These are phyloP conservation scores for Ustilago bromivora DNA, from an alignment of 1,284 basidiomycete genomes.

Conservation along the genomic window DNA sequence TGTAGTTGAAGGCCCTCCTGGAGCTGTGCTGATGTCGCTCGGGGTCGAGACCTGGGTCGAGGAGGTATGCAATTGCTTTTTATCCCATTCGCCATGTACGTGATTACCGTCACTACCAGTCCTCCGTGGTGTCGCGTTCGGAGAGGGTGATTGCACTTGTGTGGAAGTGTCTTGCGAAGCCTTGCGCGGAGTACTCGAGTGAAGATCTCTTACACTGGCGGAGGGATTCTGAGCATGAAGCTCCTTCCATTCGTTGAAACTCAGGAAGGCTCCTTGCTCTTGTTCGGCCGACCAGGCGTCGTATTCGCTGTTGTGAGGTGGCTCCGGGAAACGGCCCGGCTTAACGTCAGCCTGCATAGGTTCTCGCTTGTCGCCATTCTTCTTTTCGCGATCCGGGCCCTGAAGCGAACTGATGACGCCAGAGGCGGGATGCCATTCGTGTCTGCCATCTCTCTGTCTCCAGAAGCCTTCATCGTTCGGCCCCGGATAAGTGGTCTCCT, in stretches of 20 bases:
- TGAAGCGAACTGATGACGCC: not conserved
- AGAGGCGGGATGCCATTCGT: constrained; percentile 44
- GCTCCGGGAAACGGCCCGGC: not conserved
- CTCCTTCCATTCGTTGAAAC: constrained; percentile 53
- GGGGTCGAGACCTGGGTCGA: not conserved
- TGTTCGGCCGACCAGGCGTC: constrained; percentile 53
- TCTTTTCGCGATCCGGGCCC: not conserved
- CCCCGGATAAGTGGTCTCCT: constrained; percentile 27
- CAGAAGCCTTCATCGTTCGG: constrained; percentile 47
- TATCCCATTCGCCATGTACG: not conserved
- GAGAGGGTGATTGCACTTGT: constrained; percentile 3
- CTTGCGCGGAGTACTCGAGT: not conserved
- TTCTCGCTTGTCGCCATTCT: not conserved
- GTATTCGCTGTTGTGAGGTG: constrained; percentile 26
- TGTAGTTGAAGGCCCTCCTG: not conserved
- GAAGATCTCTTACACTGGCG: not conserved
- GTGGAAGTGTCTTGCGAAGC: not conserved
- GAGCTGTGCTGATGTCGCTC: not conserved
- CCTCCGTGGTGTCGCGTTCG: not conserved
- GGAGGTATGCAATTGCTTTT: not conserved
- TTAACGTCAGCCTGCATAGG: not conserved
- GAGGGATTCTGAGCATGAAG: constrained; percentile 17
- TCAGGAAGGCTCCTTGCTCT: constrained; percentile 40
- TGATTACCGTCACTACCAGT: not conserved
- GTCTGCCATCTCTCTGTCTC: constrained; percentile 45